Percentiles rank a stretch among this genome's conserved stretches.
Conservation (phyloP, 2,329 filamentous ascomycete species). For the Bipolaris sorokiniana region DNA sequence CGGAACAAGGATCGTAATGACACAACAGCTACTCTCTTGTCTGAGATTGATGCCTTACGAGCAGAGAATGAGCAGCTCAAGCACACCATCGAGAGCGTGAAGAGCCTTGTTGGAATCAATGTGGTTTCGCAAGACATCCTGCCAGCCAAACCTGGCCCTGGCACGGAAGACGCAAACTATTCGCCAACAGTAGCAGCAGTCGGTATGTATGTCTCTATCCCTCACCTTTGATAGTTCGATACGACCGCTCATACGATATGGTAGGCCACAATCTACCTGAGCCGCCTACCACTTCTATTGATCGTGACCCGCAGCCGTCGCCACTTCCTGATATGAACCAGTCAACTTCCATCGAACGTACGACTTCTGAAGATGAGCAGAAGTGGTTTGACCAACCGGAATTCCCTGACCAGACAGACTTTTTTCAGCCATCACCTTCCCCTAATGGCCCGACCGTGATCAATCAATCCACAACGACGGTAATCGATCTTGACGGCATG, state of each 20-base stretch:
- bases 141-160: slow-evolving; percentile 4
- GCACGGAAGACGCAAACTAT: slow-evolving; percentile 12
- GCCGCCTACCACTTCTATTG: slow-evolving; percentile 24
- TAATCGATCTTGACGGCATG: slow-evolving; percentile 45
- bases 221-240: slow-evolving; percentile 4
- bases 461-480: not conserved
- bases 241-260: slow-evolving; percentile 28
- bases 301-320: slow-evolving; percentile 22
- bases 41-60: slow-evolving; percentile 41
- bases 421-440: not conserved
- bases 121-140: slow-evolving; percentile 21
- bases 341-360: slow-evolving; percentile 19
- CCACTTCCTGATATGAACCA: slow-evolving; percentile 17
- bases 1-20: slow-evolving; percentile 43
- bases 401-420: not conserved
- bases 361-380: not conserved
- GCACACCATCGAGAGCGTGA: slow-evolving; percentile 45
- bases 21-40: slow-evolving; percentile 38
- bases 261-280: slow-evolving; percentile 36
- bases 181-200: slow-evolving; percentile 30
- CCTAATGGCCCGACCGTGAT: too few relatives aligned
- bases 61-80: slow-evolving; percentile 44
- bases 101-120: slow-evolving; percentile 37
- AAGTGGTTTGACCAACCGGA: not conserved
- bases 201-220: slow-evolving; percentile 31